Percentiles rank a stretch among this genome's conserved stretches.
Conservation (phyloP, 148 eudicot species). For the Limonium bicolor region DNA sequence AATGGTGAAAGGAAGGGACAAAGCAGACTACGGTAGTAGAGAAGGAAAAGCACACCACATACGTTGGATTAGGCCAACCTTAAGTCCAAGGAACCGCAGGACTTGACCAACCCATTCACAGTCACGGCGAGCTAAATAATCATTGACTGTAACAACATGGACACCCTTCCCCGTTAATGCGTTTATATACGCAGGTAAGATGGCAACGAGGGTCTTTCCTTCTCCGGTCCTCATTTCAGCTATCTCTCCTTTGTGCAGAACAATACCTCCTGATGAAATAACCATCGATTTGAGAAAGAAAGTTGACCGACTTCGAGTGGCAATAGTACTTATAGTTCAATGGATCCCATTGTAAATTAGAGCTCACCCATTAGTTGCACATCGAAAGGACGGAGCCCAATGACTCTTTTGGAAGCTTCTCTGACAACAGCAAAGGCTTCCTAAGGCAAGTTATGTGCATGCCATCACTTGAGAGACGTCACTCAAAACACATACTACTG, state of each 20-base stretch:
- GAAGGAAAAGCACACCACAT: constrained; percentile 16
- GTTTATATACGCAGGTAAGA: constrained; percentile 88
- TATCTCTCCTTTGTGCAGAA: constrained; percentile 86
- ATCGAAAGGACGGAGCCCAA: constrained; percentile 95
- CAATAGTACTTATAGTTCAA: no score
- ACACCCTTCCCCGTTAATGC: constrained; percentile 82
- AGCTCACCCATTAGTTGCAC: constrained; percentile 78
- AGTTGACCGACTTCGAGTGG: no score
- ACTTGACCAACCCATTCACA: constrained; percentile 99
- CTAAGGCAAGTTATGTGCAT: constrained; percentile 14
- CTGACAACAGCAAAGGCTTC: constrained; percentile 95
- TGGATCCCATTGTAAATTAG: no score
- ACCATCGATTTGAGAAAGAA: not conserved
- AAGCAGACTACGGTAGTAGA: no score
- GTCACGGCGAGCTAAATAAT: constrained; percentile 92
- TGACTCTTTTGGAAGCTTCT: constrained; percentile 90
- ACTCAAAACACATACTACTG: no score
- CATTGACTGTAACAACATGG: constrained; percentile 94
- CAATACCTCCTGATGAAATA: constrained; percentile 68
- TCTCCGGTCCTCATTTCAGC: constrained; percentile 99
- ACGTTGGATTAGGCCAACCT: constrained; percentile 98
- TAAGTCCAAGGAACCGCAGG: constrained; percentile 91
- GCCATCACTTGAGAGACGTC: no score
- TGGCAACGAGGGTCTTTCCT: constrained; percentile 95
- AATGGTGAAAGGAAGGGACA: no score